Evolutionary conservation across 306 rosid species (phyloP).

Genomic region (Rosa multiflora): DNA sequence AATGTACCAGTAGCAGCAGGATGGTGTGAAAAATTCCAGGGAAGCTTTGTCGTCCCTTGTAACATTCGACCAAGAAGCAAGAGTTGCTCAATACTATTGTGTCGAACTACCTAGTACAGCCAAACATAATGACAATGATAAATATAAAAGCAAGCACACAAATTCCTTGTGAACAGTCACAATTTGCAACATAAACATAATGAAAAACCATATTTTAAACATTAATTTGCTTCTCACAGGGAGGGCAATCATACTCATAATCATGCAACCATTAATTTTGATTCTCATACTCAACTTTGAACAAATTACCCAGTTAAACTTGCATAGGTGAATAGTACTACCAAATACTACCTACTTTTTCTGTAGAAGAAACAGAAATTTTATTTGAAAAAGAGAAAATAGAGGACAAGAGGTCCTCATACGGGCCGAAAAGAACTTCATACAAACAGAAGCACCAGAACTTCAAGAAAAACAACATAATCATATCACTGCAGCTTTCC

Average conservation of each 20-base stretch:
- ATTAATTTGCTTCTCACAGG: neutral
- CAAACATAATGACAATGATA: slow-evolving; percentile 28
- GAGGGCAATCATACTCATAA: neutral
- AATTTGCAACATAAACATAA: neutral
- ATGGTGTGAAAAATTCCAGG: slow-evolving; percentile 87
- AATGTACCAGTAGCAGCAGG: slow-evolving; percentile 98
- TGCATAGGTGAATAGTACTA: neutral
- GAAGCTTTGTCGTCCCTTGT: slow-evolving; percentile 88
- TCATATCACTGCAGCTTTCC: neutral
- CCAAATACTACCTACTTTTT: neutral
- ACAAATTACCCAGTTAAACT: neutral
- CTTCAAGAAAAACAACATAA: neutral
- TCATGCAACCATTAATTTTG: neutral
- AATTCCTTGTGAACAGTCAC: slow-evolving; percentile 1
- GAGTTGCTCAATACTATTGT: slow-evolving; percentile 95
- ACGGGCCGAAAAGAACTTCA: neutral
- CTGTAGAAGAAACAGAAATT: neutral
- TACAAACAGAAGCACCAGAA: neutral
- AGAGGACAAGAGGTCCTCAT: neutral
- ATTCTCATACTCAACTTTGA: neutral
- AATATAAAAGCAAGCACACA: slow-evolving; percentile 3
- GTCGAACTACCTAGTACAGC: slow-evolving; percentile 73
- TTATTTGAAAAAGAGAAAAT: neutral
- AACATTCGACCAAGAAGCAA: slow-evolving; percentile 92
- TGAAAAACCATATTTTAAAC: neutral